Evolutionary conservation across 139 green algal species (phyloP).

Genomic region (Auxenochlorella pyrenoidosa): DNA sequence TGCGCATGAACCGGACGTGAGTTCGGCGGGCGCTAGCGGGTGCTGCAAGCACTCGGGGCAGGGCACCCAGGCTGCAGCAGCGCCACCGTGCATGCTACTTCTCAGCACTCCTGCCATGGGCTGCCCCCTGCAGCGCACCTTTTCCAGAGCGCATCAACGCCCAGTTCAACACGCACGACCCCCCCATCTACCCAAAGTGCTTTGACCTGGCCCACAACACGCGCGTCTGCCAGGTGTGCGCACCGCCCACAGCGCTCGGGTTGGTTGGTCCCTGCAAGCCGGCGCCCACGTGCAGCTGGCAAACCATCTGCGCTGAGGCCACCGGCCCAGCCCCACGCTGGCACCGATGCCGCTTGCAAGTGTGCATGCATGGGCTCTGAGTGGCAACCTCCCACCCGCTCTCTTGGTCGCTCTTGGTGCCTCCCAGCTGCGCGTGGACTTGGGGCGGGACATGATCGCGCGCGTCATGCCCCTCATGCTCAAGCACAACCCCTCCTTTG

Average conservation of each 20-base stretch:
- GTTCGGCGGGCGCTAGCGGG: not conserved
- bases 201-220: not conserved
- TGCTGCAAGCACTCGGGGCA: not conserved
- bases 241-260: too few relatives aligned
- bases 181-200: constrained; percentile 8
- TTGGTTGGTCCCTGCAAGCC: too few relatives aligned
- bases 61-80: too few relatives aligned
- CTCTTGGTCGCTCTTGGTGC: too few relatives aligned
- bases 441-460: not conserved
- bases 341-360: too few relatives aligned
- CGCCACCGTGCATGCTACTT: too few relatives aligned
- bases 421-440: not conserved
- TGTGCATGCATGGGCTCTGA: too few relatives aligned
- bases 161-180: not conserved
- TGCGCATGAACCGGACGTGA: not conserved
- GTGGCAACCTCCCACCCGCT: too few relatives aligned
- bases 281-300: too few relatives aligned
- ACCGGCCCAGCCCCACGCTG: too few relatives aligned
- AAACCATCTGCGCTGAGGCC: too few relatives aligned
- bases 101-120: too few relatives aligned
- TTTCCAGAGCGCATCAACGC: not conserved
- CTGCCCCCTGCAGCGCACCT: not conserved
- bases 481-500: not conserved
- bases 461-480: not conserved
- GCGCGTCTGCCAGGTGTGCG: constrained; percentile 1